Evolutionary conservation across 331 rosid species (phyloP).

Genomic region (Malus hybrid): DNA sequence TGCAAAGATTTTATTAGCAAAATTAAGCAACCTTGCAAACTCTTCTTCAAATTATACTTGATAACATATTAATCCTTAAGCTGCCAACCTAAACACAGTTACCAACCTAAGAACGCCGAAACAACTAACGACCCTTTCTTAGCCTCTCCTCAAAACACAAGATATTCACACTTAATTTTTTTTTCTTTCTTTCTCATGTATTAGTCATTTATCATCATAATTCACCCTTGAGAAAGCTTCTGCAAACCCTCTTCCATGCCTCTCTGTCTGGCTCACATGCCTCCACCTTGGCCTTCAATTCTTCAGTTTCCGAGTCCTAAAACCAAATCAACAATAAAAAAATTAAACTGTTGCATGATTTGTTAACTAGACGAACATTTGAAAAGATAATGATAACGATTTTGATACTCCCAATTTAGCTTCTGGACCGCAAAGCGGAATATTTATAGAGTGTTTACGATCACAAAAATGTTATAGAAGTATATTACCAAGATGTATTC

Average conservation of each 20-base stretch:
- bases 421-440: neutral
- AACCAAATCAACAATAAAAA: neutral
- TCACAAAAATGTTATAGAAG: too few species aligned
- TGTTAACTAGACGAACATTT: neutral
- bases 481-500: conserved; percentile 33
- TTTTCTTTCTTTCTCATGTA: neutral
- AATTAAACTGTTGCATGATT: neutral
- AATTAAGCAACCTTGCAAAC: neutral
- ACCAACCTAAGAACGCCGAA: neutral
- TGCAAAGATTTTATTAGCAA: neutral
- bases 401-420: neutral
- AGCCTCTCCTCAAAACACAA: neutral
- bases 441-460: too few species aligned
- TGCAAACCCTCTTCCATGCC: conserved; percentile 58
- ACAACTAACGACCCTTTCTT: neutral
- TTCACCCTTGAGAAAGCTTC: conserved; percentile 52
- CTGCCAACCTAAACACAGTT: neutral
- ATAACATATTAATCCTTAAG: neutral
- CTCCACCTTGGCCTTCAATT: conserved; percentile 36
- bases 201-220: conserved; percentile 22
- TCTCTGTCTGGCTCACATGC: conserved; percentile 51
- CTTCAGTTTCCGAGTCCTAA: conserved; percentile 47
- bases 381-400: neutral
- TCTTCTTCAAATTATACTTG: neutral
- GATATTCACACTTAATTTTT: neutral